A percentile compares a stretch with the other conserved stretches of the same genome.
These are phyloP conservation scores for Spizellomyces sp. DNA, from an alignment of 192 early-diverging fungal species.

Conservation along the genomic window DNA sequence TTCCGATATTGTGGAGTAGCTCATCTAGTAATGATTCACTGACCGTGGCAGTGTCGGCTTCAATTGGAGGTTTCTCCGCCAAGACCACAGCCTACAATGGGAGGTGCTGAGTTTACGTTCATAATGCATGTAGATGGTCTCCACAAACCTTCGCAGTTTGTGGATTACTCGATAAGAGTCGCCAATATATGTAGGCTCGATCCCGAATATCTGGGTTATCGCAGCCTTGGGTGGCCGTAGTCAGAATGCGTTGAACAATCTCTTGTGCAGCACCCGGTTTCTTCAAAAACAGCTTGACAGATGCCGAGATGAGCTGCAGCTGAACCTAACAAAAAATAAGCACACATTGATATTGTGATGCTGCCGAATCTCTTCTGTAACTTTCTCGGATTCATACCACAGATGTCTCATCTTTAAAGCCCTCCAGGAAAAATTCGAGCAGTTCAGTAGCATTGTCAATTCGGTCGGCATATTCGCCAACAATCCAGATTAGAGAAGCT, in stretches of 20 bases:
- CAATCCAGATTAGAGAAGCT: constrained; percentile 91
- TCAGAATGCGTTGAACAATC: constrained; percentile 84
- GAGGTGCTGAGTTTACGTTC: neutral
- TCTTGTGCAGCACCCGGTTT: constrained; percentile 82
- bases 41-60: constrained; percentile 65
- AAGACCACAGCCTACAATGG: constrained; percentile 74
- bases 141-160: constrained; percentile 80
- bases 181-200: constrained; percentile 97
- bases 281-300: constrained; percentile 95
- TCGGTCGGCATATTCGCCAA: constrained; percentile 93
- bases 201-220: constrained; percentile 97
- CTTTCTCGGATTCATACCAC: constrained; percentile 43
- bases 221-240: constrained; percentile 83
- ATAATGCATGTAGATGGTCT: neutral
- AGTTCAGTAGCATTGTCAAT: constrained; percentile 83
- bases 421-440: constrained; percentile 77
- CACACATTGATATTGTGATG: neutral
- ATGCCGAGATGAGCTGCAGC: constrained; percentile 85
- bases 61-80: constrained; percentile 86
- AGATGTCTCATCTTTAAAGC: constrained; percentile 83
- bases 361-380: neutral
- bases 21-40: constrained; percentile 80
- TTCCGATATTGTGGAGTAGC: constrained; percentile 82
- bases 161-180: constrained; percentile 91
- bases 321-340: constrained; percentile 66